phyloP scores from a whole-genome alignment of 805 yeast species.

The Kodamaea nitidulidarum region DNA sequence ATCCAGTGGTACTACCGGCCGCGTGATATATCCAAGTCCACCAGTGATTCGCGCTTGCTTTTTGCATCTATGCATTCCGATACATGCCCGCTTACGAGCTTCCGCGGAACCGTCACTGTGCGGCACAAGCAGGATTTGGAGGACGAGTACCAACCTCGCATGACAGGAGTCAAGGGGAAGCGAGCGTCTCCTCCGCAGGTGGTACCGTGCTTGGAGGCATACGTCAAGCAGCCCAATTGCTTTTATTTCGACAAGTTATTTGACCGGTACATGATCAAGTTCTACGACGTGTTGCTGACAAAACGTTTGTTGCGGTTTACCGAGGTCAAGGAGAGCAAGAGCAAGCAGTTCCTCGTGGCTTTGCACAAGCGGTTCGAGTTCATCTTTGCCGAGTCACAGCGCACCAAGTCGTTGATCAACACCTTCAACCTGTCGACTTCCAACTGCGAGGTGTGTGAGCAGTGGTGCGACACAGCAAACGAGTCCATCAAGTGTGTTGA shows the following conservation, averaged over 20 bases:
- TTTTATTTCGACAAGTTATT: conserved; percentile 85
- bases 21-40: conserved; percentile 67
- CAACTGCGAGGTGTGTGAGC: conserved; percentile 69
- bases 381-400: conserved; percentile 68
- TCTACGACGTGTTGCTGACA: conserved; percentile 74
- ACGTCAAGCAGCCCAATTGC: conserved; percentile 55
- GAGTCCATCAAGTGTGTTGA: conserved; percentile 80
- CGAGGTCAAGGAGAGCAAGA: conserved; percentile 42
- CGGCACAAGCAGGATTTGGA: conserved; percentile 63
- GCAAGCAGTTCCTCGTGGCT: conserved; percentile 57
- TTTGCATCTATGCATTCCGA: conserved; percentile 86
- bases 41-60: conserved; percentile 68
- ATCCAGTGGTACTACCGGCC: conserved; percentile 93
- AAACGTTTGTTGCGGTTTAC: conserved; percentile 37
- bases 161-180: neutral
- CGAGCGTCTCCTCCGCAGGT: conserved; percentile 5
- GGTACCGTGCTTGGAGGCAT: conserved; percentile 38
- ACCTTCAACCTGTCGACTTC: conserved; percentile 53
- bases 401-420: conserved; percentile 57
- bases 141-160: conserved; percentile 25
- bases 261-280: conserved; percentile 79
- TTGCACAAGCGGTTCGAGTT: conserved; percentile 65
- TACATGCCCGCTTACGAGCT: conserved; percentile 68
- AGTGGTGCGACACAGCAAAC: conserved; percentile 64
- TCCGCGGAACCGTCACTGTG: conserved; percentile 72